These are phyloP conservation scores for Bacterosira constricta DNA, from an alignment of 108 stramenopile species.

Conservation along the genomic window DNA sequence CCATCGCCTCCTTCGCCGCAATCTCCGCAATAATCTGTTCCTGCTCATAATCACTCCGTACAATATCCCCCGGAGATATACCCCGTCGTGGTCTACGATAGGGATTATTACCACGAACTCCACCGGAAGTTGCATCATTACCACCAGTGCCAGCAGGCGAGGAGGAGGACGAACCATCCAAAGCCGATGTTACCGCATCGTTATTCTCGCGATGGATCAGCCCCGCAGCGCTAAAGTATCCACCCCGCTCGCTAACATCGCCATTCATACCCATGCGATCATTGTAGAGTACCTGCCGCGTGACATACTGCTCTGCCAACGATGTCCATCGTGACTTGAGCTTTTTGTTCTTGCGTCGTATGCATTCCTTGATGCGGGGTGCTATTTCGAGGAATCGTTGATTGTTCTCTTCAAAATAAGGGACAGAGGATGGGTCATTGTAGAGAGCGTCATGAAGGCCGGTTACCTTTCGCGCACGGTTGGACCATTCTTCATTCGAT, in stretches of 20 bases:
- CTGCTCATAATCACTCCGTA: slow-evolving; percentile 87
- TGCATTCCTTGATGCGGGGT: slow-evolving; percentile 66
- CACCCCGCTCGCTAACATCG: slow-evolving; percentile 44
- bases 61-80: slow-evolving; percentile 56
- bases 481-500: slow-evolving; percentile 65
- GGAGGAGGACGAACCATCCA: slow-evolving; percentile 13
- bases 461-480: slow-evolving; percentile 68
- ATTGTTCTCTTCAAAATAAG: slow-evolving; percentile 63
- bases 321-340: slow-evolving; percentile 61
- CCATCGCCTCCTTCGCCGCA: slow-evolving; percentile 87
- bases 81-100: slow-evolving; percentile 78
- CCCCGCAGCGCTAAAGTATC: slow-evolving; percentile 44
- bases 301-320: slow-evolving; percentile 78
- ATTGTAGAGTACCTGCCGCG: slow-evolving; percentile 59
- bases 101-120: slow-evolving; percentile 63
- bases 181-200: slow-evolving; percentile 4
- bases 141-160: slow-evolving; percentile 6
- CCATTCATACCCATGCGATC: slow-evolving; percentile 35
- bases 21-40: slow-evolving; percentile 90
- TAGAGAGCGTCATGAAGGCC: slow-evolving; percentile 76
- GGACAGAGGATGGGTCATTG: slow-evolving; percentile 69
- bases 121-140: not conserved
- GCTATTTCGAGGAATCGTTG: slow-evolving; percentile 51
- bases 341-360: slow-evolving; percentile 61
- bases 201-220: slow-evolving; percentile 30